Conservation (phyloP, 306 rosid genomes). For the Oxytropis ochrocephala region DNA sequence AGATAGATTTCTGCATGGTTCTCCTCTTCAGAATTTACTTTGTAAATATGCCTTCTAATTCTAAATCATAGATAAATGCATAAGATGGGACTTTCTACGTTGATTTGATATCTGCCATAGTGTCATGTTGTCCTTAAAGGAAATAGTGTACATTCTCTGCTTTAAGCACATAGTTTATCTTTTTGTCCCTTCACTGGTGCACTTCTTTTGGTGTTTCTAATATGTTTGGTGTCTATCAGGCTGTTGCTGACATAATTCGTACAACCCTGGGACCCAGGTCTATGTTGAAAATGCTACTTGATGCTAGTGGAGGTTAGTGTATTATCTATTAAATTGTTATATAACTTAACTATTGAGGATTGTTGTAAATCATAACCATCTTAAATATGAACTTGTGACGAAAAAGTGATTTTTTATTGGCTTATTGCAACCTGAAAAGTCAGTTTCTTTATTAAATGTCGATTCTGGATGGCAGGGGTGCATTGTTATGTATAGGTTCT, state of each 20-base stretch:
- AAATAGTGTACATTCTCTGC: background rate
- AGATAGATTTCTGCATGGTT: background rate
- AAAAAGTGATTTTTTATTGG: background rate
- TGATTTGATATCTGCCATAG: background rate
- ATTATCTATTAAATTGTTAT: background rate
- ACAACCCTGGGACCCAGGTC: conserved; percentile 92
- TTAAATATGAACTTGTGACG: background rate
- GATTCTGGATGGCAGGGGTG: background rate
- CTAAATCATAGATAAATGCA: background rate
- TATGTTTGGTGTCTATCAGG: conserved; percentile 29
- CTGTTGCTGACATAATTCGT: conserved; percentile 87
- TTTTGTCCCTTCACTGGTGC: background rate
- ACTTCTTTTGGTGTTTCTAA: background rate
- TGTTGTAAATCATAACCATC: background rate
- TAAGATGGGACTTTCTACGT: background rate
- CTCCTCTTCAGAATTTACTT: background rate
- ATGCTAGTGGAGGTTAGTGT: conserved; percentile 59
- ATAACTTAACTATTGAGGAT: background rate
- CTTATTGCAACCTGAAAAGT: background rate
- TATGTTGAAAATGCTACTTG: conserved; percentile 85
- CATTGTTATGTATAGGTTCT: background rate
- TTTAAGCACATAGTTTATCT: background rate
- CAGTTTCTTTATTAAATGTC: background rate
- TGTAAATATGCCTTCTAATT: background rate
- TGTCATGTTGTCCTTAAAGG: background rate